Evolutionary conservation across 2,329 filamentous ascomycete genomes (phyloP).

Genomic region (Mycosphaerelloides madeirae): DNA sequence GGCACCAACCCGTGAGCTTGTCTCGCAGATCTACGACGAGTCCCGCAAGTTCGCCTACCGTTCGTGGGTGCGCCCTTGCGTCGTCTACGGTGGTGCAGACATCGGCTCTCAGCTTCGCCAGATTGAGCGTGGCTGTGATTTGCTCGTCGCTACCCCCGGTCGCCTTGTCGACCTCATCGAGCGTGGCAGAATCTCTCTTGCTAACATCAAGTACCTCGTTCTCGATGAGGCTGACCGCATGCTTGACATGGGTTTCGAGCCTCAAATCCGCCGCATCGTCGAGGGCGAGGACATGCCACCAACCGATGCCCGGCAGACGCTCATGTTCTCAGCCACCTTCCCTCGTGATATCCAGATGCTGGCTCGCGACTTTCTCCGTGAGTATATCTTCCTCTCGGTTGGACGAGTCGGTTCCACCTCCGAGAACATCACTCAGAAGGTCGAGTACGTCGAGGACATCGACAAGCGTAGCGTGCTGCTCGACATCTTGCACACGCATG

Average conservation of each 20-base stretch:
- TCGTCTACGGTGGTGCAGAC: conserved; percentile 98
- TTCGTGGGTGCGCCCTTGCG: conserved; percentile 96
- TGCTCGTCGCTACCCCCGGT: conserved; percentile 93
- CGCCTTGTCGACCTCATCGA: conserved; percentile 97
- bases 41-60: conserved; percentile 97
- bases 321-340: conserved; percentile 99
- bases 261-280: conserved; percentile 96
- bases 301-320: conserved; percentile 81
- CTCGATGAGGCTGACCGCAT: conserved; percentile 99
- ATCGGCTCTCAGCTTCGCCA: conserved; percentile 97
- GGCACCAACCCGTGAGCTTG: conserved; percentile 94
- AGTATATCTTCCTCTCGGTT: conserved; percentile 98
- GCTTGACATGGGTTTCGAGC: conserved; percentile 99
- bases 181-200: conserved; percentile 93
- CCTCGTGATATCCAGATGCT: conserved; percentile 99
- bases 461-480: conserved; percentile 98
- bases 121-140: conserved; percentile 95
- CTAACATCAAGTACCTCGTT: conserved; percentile 98
- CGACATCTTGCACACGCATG: conserved; percentile 94
- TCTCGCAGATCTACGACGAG: conserved; percentile 98
- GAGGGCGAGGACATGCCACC: conserved; percentile 96
- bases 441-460: conserved; percentile 92
- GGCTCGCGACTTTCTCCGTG: conserved; percentile 95
- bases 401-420: conserved; percentile 97
- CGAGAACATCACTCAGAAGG: conserved; percentile 99